Conservation (phyloP, 192 early-diverging fungal species). For the Backusella australiensis region DNA sequence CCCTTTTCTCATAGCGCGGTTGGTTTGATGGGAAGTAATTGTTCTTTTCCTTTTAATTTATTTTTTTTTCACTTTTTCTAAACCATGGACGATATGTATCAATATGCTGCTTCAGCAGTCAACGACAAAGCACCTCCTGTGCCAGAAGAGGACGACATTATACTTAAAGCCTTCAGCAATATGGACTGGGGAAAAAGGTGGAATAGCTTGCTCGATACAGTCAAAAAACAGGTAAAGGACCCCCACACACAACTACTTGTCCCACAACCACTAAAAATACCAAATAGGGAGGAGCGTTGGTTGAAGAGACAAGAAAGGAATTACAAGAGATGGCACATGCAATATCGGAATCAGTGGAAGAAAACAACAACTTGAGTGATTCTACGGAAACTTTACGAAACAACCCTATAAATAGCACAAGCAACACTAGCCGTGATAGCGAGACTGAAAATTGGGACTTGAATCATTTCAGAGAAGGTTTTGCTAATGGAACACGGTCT, state of each 20-base stretch:
- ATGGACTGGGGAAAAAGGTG: conserved; percentile 26
- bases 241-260: neutral
- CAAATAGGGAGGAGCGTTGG: conserved; percentile 34
- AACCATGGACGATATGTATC: conserved; percentile 37
- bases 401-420: neutral
- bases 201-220: conserved; percentile 23
- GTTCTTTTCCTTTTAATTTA: neutral
- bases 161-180: conserved; percentile 32
- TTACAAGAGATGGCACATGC: conserved; percentile 47
- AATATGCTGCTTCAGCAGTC: conserved; percentile 30
- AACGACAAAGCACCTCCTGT: conserved; percentile 12
- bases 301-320: conserved; percentile 50
- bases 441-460: conserved; percentile 25
- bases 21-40: neutral
- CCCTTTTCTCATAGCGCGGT: neutral
- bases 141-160: conserved; percentile 26
- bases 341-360: conserved; percentile 37
- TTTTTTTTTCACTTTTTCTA: neutral
- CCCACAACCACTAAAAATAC: neutral
- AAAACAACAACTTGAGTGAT: neutral
- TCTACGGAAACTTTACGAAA: conserved; percentile 2
- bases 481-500: conserved; percentile 34
- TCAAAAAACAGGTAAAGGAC: conserved; percentile 35
- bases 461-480: conserved; percentile 20
- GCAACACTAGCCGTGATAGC: neutral